Percentiles rank a stretch among this genome's conserved stretches.
Conservation (phyloP, 352 stramenopile species). For the Phytophthora meadii region DNA sequence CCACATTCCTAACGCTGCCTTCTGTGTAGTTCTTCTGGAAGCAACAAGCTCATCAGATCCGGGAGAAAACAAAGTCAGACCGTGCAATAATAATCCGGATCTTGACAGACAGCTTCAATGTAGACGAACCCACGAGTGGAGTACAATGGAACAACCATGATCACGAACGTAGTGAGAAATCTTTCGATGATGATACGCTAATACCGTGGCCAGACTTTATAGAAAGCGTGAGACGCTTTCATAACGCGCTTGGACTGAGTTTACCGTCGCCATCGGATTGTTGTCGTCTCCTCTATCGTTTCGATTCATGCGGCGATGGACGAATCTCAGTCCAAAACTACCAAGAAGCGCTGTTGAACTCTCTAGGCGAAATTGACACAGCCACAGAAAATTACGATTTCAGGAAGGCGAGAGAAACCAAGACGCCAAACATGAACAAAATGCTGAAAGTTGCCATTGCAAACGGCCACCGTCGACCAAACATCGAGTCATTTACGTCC, state of each 20-base stretch:
- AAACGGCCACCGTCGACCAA: conserved; percentile 36
- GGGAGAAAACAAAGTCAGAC: conserved; percentile 9
- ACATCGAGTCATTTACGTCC: conserved; percentile 50
- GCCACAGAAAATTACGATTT: conserved; percentile 3
- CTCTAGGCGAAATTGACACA: conserved; percentile 21
- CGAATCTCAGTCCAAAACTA: conserved; percentile 32
- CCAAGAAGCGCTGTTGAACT: conserved; percentile 12
- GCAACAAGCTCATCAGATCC: conserved; percentile 31
- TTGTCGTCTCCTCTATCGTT: conserved; percentile 54
- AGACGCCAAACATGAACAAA: conserved; percentile 5
- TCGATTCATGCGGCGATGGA: conserved; percentile 37
- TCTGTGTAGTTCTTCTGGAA: conserved; percentile 39
- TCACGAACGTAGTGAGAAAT: neutral
- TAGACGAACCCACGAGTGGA: neutral
- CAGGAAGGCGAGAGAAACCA: conserved; percentile 9
- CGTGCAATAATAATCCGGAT: conserved; percentile 16
- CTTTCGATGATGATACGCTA: neutral
- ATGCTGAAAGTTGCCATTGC: conserved; percentile 37
- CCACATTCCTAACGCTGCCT: neutral
- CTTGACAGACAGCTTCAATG: conserved; percentile 15
- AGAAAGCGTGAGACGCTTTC: conserved; percentile 28
- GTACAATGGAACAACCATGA: conserved; percentile 5
- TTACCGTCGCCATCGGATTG: conserved; percentile 22
- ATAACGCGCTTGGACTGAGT: conserved; percentile 18
- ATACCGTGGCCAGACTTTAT: conserved; percentile 38